Base-by-base conservation (phyloP, 2,329 filamentous ascomycete species). In the Colletotrichum nymphaeae region DNA sequence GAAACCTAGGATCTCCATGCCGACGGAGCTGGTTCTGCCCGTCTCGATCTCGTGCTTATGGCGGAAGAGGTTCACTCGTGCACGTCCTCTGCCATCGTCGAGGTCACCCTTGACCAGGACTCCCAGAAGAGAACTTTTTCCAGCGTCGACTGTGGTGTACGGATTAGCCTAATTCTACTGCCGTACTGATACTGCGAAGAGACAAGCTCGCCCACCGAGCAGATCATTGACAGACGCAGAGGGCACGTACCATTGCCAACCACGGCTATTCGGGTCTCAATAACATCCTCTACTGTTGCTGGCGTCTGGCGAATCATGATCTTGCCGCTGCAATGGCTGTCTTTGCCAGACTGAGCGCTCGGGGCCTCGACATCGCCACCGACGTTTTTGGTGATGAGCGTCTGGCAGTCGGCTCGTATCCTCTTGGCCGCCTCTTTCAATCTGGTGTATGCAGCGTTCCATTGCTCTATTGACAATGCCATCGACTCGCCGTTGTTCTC, bases 1-100 rank as follows among this genome's bases (percentile, higher is more conserved):
- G 78, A 98, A 99, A 2, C 97, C 97, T 93, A 98, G 95, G 74
- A 98, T 98, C 83, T 99, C 97, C 95, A 98, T 97, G 55, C 97
- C 96, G 0, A 99, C 97, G 0, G 95, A 98, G 80, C 95, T 98
- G 11, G 97, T 99, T 76, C 97, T 90, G 1, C 97, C 97, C 59
- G 94, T 97, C 83, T 99, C 97, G 53, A 98, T 93, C 84, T 99
- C 97, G 80, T 99, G 97, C 84, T 99, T 98, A 83, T 99, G 97
- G 19, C 97, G 91, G 84, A 99, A 99, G 14, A 99, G 91, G 76
- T 98, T 98, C 64, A 99, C 94, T 75, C 97, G 93, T 58, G 97
- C 96, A 82, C 94, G 96, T 14, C 97, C 97, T 80, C 97, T 90
- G 19, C 97, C 97, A 83, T 99, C 97, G 78, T 99, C 97, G 2